Base-by-base conservation (phyloP, 78 protist genomes). In the Diacronema lutheri region DNA sequence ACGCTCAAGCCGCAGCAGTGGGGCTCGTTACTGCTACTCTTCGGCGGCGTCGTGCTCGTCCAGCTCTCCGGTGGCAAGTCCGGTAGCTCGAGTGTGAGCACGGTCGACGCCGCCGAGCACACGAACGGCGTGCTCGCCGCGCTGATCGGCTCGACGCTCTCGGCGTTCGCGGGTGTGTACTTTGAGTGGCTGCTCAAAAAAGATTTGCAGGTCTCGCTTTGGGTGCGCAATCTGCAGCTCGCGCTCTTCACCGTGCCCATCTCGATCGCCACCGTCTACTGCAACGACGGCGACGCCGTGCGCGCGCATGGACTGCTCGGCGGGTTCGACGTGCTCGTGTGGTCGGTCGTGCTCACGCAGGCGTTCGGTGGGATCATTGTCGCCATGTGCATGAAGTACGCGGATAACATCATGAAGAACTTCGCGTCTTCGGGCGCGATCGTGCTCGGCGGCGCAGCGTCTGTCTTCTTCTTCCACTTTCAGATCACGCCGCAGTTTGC, bases 121-220 rank as follows among this genome's bases (percentile, higher is more conserved):
- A 25, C 46, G 58, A 4, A 50, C 55, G 83, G 83, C 26, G 37
- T 56, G 14, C 0, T 13, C 20, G 64, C 83, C 0, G 83, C 26
- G n/a, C 10, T 84, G 2, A 0, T 55, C 26, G 62, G 60, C 13
- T 80, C 88, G 35, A 55, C 14, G 69, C 35, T 60, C 37, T 41
- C 80, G 10, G 92, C 89, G 38, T 90, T 91, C 19, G 96, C 96
- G 29, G 87, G 88, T 9, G 93, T 84, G 29, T 84, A 65, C 61
- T 29, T 71, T 33, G 88, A 84, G 80, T 0, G 35, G 72, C 0
- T 69, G 19, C 37, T 84, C 68, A 84, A 84, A 50, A 19, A 12
- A 0, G 26, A 44, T 21, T 1, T 2, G 2, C 35, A 16, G 2
- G 35, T 26, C 50, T 56, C 66, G 14, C 33, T 77, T 9, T 37